Evolutionary conservation across 306 rosid species (phyloP), one percentile per base, ranked within the genome.

Genomic region (Gastrolobium villosum): DNA sequence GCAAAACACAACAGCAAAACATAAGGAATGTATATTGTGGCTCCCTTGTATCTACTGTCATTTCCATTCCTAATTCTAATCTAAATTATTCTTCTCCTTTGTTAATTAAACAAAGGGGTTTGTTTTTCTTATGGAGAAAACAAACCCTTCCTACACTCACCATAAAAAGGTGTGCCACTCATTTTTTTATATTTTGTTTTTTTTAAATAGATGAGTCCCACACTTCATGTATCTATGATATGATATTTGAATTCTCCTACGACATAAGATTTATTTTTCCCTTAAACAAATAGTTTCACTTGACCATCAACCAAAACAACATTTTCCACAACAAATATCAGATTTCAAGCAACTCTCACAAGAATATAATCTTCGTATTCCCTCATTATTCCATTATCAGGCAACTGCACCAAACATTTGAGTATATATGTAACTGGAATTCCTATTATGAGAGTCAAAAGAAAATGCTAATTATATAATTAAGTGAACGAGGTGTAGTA

Each of bases 321-420:
- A 64, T 15, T 64, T 77, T 56, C 75, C 71, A 44, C 13, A 31
- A 56, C 68, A 76, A 56, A 64, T 65, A 72, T 50, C 63, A 74
- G 26, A 49, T 67, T 78, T 78, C 59, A 66, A 57, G 68, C 39
- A 49, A 66, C 77, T 57, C 79, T 28, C 54, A 50, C 46, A 67
- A 35, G 10, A 44, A 52, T 60, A 66, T 13, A 30, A 74, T 45
- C 37, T 44, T 53, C 3, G 41, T 10, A 61, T 60, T 67, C 63
- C 82, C 44, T 45, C 61, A 26, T 65, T 34, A 52, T 60, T 64
- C 79, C 61, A 73, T 20, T 77, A 32, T 40, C 9, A 46, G 72
- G 56, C 31, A 44, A 54, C 20, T 44, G 11, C 46, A 14, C 70
- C 41, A 44, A 54, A 76, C 50, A 35, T 57, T 71, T 70, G 62